Conservation (phyloP, 441 rosid species). For the Aleurites moluccanus region DNA sequence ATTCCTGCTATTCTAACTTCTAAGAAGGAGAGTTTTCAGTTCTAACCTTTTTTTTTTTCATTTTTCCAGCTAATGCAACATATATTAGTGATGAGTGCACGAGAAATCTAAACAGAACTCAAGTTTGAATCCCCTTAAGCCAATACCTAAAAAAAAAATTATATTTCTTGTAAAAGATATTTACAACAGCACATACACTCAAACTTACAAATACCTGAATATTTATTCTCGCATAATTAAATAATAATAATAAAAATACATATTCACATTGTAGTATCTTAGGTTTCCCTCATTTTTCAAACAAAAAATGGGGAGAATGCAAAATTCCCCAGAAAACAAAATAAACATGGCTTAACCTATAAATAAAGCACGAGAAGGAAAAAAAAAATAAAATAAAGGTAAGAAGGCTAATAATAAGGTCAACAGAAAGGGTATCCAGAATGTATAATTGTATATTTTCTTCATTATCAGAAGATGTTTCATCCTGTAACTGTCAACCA, state of each 20-base stretch:
- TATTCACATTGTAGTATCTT: not conserved
- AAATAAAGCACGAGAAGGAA: not conserved
- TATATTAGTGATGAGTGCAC: too few relatives aligned
- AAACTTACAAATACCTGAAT: too few relatives aligned
- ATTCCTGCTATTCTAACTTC: too few relatives aligned
- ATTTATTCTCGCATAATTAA: not conserved
- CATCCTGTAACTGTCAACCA: not conserved
- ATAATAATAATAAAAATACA: not conserved
- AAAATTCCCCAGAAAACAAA: conserved; percentile 23
- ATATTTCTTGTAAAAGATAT: too few relatives aligned
- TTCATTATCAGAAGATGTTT: conserved; percentile 18
- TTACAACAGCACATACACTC: too few relatives aligned
- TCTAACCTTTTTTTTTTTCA: too few relatives aligned
- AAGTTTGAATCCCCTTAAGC: too few relatives aligned
- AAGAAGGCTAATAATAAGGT: not conserved
- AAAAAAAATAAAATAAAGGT: not conserved
- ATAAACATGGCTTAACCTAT: not conserved
- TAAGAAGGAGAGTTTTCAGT: too few relatives aligned
- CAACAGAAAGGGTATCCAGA: too few relatives aligned
- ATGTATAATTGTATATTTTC: conserved; percentile 13
- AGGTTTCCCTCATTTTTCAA: conserved; percentile 18
- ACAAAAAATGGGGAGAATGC: conserved; percentile 13
- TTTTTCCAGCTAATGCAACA: too few relatives aligned
- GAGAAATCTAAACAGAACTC: too few relatives aligned
- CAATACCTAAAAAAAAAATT: too few relatives aligned